phyloP scores from a whole-genome alignment of 257 asterid species.

The Rauvolfia tetraphylla region DNA sequence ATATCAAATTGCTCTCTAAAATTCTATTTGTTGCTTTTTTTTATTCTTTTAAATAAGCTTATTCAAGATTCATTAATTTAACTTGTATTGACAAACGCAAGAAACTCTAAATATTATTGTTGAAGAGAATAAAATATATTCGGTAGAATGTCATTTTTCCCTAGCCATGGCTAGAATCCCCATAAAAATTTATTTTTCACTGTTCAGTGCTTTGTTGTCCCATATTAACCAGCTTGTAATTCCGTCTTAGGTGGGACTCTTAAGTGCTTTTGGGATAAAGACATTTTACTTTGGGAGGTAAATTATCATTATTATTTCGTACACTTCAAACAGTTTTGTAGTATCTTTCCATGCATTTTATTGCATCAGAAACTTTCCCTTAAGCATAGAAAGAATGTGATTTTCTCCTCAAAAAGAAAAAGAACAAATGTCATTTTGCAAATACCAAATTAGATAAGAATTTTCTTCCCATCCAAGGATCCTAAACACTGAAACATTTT shows the following conservation, averaged over 20 bases:
- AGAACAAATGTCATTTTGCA: not conserved
- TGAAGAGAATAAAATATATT: not conserved
- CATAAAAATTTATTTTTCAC: not conserved
- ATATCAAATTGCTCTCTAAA: too few relatives aligned
- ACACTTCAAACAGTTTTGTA: not conserved
- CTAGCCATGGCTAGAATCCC: not conserved
- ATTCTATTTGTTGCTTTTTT: too few relatives aligned
- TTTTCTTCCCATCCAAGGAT: not conserved
- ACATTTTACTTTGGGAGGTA: constrained; percentile 6
- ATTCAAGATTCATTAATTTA: too few relatives aligned
- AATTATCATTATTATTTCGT: not conserved
- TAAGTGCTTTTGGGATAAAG: constrained; percentile 10
- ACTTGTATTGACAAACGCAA: too few relatives aligned
- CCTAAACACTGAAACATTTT: not conserved
- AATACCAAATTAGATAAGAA: not conserved
- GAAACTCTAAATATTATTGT: not conserved
- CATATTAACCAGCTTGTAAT: not conserved
- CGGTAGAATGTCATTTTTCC: not conserved
- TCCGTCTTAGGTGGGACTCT: constrained; percentile 7
- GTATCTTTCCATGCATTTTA: too few relatives aligned
- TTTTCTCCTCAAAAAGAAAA: too few relatives aligned
- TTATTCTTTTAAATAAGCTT: not conserved
- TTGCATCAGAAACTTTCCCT: not conserved
- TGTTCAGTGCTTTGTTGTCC: not conserved
- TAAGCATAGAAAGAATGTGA: not conserved